A percentile compares a stretch with the other conserved stretches of the same genome.
These are phyloP conservation scores for Colletotrichum sojae DNA, from an alignment of 2,329 filamentous ascomycete species.

Conservation along the genomic window DNA sequence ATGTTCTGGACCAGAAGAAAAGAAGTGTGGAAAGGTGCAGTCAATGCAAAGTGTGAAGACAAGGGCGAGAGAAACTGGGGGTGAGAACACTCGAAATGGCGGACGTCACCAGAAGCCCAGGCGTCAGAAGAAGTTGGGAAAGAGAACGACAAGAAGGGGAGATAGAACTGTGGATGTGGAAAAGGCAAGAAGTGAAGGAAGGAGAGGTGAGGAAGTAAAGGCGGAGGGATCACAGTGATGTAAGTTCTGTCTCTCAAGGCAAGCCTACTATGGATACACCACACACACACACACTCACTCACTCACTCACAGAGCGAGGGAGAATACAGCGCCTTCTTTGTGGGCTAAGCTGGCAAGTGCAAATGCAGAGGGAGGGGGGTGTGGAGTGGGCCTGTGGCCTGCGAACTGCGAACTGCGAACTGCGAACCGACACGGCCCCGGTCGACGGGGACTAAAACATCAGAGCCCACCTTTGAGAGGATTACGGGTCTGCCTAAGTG, in stretches of 20 bases:
- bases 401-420: neutral
- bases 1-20: neutral
- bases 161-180: conserved; percentile 12
- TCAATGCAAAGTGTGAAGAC: conserved; percentile 30
- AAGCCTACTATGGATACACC: too few relatives aligned
- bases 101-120: conserved; percentile 13
- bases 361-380: conserved; percentile 8
- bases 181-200: conserved; percentile 35
- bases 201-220: neutral
- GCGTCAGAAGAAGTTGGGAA: neutral
- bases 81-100: neutral
- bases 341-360: too few relatives aligned
- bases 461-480: conserved; percentile 15
- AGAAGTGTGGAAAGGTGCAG: conserved; percentile 23
- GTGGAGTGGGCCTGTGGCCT: conserved; percentile 11
- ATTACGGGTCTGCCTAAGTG: conserved; percentile 8
- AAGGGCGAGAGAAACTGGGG: conserved; percentile 2
- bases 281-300: too few relatives aligned
- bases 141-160: too few relatives aligned
- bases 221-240: too few relatives aligned
- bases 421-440: conserved; percentile 19
- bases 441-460: conserved; percentile 26
- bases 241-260: too few relatives aligned
- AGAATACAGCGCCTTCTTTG: too few relatives aligned
- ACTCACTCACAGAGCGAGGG: too few relatives aligned